Percentiles rank a stretch among this genome's conserved stretches.
Evolutionary conservation across 2,329 filamentous ascomycete genomes (phyloP).

Genomic region (Colletotrichum sp.): DNA sequence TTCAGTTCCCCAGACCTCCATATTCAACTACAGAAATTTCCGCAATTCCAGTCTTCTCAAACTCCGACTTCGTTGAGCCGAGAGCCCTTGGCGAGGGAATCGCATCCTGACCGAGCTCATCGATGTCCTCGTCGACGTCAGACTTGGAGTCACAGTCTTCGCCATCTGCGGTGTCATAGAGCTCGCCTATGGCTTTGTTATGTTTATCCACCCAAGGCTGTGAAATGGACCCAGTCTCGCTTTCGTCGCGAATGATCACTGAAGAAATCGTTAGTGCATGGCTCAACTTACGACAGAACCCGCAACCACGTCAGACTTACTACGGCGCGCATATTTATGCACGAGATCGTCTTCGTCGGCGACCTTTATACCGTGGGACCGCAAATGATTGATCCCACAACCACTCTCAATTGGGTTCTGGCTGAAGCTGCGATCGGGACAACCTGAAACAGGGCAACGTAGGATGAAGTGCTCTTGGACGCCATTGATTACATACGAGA

Average conservation of each 20-base stretch:
- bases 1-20: neutral
- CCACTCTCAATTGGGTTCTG: neutral
- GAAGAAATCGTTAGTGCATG: neutral
- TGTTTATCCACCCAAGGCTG: neutral
- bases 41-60: neutral
- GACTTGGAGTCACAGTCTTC: neutral
- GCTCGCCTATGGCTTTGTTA: neutral
- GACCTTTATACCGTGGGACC: neutral
- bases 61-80: neutral
- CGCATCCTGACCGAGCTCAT: neutral
- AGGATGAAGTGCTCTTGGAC: neutral
- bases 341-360: neutral
- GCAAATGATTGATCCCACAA: neutral
- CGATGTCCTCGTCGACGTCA: neutral
- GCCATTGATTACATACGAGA: neutral
- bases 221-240: neutral
- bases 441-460: neutral
- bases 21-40: neutral
- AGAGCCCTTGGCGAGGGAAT: neutral
- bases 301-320: neutral
- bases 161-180: neutral
- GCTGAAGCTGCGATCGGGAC: neutral
- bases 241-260: neutral
- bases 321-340: neutral
- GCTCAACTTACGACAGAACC: neutral